A percentile compares a stretch with the other conserved stretches of the same genome.
Evolutionary conservation across 148 eudicot species (phyloP).

Genomic region (Spergularia bocconei): DNA sequence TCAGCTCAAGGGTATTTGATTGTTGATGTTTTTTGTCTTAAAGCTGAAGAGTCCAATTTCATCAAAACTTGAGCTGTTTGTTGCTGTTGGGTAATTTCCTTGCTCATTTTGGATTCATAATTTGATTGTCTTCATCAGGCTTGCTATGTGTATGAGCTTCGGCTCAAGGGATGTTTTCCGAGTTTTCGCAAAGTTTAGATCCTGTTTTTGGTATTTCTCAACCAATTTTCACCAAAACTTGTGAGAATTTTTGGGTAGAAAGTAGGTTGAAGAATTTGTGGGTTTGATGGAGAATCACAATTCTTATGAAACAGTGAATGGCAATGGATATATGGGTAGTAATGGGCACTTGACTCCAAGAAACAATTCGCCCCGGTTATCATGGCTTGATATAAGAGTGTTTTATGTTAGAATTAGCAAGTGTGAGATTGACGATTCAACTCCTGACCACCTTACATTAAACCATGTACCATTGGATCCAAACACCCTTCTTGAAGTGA

Average conservation of each 20-base stretch:
- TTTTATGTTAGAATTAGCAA: constrained; percentile 70
- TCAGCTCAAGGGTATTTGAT: background rate
- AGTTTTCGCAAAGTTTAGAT: constrained; percentile 19
- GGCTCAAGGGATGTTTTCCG: constrained; percentile 9
- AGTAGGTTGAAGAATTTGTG: constrained; percentile 20
- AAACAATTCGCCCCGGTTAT: constrained; percentile 34
- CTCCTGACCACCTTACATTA: constrained; percentile 60
- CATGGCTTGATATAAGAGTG: constrained; percentile 73
- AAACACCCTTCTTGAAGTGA: constrained; percentile 71
- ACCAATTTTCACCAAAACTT: constrained; percentile 16
- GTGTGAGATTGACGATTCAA: constrained; percentile 53
- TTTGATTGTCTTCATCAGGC: constrained; percentile 16
- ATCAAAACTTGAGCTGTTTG: background rate
- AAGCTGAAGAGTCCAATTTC: background rate
- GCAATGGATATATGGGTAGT: constrained; percentile 37
- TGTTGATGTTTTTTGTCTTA: background rate
- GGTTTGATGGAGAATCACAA: constrained; percentile 37
- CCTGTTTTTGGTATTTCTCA: constrained; percentile 26
- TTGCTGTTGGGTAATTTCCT: background rate
- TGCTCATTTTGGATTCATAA: constrained; percentile 3
- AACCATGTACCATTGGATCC: constrained; percentile 64
- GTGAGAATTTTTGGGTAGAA: constrained; percentile 17
- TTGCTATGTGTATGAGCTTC: constrained; percentile 18
- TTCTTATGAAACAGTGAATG: constrained; percentile 30
- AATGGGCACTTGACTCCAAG: constrained; percentile 37